Base-by-base conservation (phyloP, 169 alveolate species). In the Pseudocohnilembus persalinus region DNA sequence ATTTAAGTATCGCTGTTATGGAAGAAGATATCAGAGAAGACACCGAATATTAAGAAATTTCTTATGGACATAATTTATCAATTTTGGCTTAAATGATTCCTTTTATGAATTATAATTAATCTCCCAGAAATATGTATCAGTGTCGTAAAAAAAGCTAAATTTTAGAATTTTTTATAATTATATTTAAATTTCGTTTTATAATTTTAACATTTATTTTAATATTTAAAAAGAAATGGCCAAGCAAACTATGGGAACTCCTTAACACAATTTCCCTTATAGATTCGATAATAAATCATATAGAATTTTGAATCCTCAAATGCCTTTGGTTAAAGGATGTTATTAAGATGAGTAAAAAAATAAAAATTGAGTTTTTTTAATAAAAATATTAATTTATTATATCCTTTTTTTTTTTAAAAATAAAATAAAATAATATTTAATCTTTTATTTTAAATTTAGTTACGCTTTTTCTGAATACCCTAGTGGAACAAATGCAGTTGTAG, bases 401-500 rank as follows among this genome's bases (percentile, higher is more conserved):
- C n/a, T n/a, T n/a, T n/a, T n/a, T n/a, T n/a, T n/a, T n/a, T n/a
- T n/a, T n/a, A n/a, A 11, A 49, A 49, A 49, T 49, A 49, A 4
- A 11, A 11, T 49, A 49, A 49, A 49, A 49, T 49, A 11, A 49
- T 20, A 11, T 11, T 11, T 49, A 49, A 49, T 11, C 20, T 49
- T 49, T 11, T 11, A 4, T 49, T 20, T 49, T 49, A 11, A 11
- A 11, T 49, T 49, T 49, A 49, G 95, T 74, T 97, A 95, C 89
- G 98, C 98, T 49, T 97, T 98, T 90, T 99, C 98, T 73, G 98
- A 97, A 75, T 98, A 98, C 90, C 99, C 99, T 20, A 95, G 98
- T 74, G 99, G 99, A 49, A 97, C 99, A 11, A 99, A 99, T 94
- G 99, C 99, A 35, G 98, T 99, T 26, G 99, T 99, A 29, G 99